Conservation (phyloP, 352 stramenopile species). For the Globisporangium lucens region DNA sequence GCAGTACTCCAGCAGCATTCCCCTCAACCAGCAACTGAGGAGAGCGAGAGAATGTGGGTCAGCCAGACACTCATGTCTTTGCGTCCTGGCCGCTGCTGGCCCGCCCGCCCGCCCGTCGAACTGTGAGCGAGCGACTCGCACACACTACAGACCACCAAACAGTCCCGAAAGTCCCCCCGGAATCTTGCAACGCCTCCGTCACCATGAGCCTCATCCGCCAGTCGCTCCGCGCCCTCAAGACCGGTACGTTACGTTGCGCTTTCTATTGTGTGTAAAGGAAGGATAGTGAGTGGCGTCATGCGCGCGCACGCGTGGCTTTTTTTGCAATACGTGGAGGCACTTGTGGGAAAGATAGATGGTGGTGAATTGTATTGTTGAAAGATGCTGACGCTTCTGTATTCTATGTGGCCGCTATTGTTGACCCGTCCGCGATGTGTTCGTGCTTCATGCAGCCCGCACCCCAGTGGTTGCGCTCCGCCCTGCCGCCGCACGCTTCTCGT, state of each 20-base stretch:
- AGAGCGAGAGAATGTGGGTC: neutral
- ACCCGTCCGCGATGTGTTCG: neutral
- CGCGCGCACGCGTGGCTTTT: neutral
- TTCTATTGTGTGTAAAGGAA: neutral
- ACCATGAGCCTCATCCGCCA: slow-evolving; percentile 82
- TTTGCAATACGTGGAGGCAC: neutral
- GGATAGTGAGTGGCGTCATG: neutral
- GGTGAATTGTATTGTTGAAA: slow-evolving; percentile 13
- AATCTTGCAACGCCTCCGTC: slow-evolving; percentile 19
- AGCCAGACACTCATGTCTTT: slow-evolving; percentile 12
- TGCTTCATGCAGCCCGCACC: slow-evolving; percentile 37
- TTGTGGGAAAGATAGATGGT: neutral
- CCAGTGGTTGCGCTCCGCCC: slow-evolving; percentile 46
- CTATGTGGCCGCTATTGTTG: slow-evolving; percentile 10
- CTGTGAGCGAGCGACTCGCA: neutral
- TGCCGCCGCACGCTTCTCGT: slow-evolving; percentile 48
- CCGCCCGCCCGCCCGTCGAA: neutral
- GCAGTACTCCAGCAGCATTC: too few relatives aligned
- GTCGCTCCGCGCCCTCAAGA: slow-evolving; percentile 76
- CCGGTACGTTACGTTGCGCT: slow-evolving; percentile 49
- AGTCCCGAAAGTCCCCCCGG: slow-evolving; percentile 37
- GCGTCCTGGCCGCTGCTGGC: neutral
- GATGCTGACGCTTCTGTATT: neutral
- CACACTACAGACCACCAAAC: slow-evolving; percentile 6
- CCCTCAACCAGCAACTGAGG: neutral